Evolutionary conservation across 1,284 basidiomycete species (phyloP).

Genomic region (Moniliophthora roreri): DNA sequence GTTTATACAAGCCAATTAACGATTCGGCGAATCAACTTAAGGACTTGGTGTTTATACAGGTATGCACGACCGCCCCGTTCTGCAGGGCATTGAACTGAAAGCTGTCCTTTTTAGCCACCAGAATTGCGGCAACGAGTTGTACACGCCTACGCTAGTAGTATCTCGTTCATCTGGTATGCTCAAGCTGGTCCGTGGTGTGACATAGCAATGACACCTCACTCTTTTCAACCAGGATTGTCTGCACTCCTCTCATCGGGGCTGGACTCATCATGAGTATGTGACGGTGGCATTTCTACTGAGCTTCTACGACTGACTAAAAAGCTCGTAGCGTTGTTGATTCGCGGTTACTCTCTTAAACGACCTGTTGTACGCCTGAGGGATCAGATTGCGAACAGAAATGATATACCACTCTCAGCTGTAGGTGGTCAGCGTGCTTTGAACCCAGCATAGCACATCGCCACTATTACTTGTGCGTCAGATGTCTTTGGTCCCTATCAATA

Average conservation of each 20-base stretch:
- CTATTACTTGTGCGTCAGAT: too few relatives aligned
- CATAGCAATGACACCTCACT: not conserved
- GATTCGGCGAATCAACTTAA: not conserved
- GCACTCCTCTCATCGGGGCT: not conserved
- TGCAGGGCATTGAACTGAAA: not conserved
- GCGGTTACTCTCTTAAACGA: not conserved
- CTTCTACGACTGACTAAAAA: not conserved
- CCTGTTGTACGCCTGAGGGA: not conserved
- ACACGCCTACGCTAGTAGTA: conserved; percentile 3
- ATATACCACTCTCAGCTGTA: not conserved
- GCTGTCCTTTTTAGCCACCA: not conserved
- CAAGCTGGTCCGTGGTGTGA: too few relatives aligned
- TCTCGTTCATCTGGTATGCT: conserved; percentile 6
- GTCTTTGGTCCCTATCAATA: too few relatives aligned
- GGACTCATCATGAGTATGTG: not conserved
- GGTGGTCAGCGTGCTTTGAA: not conserved
- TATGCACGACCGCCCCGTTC: not conserved
- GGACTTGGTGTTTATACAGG: not conserved
- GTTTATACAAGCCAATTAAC: not conserved
- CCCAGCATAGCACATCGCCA: too few relatives aligned
- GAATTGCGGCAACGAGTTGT: not conserved
- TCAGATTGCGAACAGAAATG: not conserved
- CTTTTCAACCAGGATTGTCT: not conserved
- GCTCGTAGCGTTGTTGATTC: not conserved
- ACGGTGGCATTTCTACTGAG: not conserved